Percentiles rank a stretch among this genome's conserved stretches.
These are phyloP conservation scores for Pythium phragmiticola DNA, from an alignment of 352 stramenopile species.

Conservation along the genomic window DNA sequence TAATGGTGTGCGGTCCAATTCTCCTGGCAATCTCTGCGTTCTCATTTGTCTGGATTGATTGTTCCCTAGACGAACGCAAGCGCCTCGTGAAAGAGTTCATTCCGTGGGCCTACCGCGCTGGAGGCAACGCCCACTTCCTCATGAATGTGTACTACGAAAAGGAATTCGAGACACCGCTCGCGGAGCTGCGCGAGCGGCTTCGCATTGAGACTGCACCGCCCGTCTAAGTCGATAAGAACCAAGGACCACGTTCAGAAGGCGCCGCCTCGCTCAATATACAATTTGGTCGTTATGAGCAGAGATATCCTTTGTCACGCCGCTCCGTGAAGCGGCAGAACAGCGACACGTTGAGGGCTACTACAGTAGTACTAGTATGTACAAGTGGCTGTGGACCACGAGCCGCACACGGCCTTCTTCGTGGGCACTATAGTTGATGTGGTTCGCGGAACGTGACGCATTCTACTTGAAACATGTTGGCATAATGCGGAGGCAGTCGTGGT, in stretches of 20 bases:
- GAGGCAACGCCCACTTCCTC: conserved; percentile 68
- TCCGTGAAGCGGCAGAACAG: too few relatives aligned
- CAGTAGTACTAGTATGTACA: too few relatives aligned
- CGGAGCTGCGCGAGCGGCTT: conserved; percentile 77
- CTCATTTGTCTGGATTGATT: not conserved
- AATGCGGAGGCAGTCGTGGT: too few relatives aligned
- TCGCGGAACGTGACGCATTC: too few relatives aligned
- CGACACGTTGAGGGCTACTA: too few relatives aligned
- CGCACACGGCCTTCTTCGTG: too few relatives aligned
- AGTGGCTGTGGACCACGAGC: too few relatives aligned
- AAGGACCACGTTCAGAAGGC: not conserved
- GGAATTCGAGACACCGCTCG: conserved; percentile 91
- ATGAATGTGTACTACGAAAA: conserved; percentile 96
- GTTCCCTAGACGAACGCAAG: conserved; percentile 52
- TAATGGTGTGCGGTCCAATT: conserved; percentile 7
- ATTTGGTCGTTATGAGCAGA: too few relatives aligned
- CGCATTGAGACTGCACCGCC: conserved; percentile 21
- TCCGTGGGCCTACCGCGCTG: conserved; percentile 91
- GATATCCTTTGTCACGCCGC: too few relatives aligned
- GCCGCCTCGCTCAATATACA: not conserved
- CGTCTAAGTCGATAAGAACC: conserved; percentile 5
- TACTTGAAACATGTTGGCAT: too few relatives aligned
- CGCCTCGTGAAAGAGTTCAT: conserved; percentile 88
- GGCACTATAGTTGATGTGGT: too few relatives aligned
- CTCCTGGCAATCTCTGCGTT: too few relatives aligned